Evolutionary conservation across 108 stramenopile genomes (phyloP).

Genomic region (Pseudonitzschia delicatissima): DNA sequence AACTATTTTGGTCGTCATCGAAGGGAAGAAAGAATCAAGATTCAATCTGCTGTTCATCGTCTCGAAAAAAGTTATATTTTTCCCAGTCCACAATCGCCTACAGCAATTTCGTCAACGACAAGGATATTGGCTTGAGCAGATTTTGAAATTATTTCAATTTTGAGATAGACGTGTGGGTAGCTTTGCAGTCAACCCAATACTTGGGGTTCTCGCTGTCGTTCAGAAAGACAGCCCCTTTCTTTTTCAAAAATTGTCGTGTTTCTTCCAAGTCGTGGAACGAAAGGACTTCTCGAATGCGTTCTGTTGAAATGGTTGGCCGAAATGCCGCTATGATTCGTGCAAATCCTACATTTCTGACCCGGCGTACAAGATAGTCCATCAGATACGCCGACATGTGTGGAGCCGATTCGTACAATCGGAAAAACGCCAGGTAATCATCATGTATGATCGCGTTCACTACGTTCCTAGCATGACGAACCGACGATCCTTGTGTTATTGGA

Average conservation of each 20-base stretch:
- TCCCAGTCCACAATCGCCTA: too few relatives aligned
- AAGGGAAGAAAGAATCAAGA: neutral
- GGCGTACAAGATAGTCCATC: conserved; percentile 59
- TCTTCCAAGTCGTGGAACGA: conserved; percentile 48
- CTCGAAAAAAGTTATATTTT: neutral
- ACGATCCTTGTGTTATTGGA: conserved; percentile 14
- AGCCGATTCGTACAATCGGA: conserved; percentile 48
- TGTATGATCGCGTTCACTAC: conserved; percentile 40
- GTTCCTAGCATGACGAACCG: conserved; percentile 36
- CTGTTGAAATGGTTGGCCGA: conserved; percentile 43
- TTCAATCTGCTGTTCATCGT: neutral
- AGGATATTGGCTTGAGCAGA: too few relatives aligned
- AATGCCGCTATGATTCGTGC: conserved; percentile 47
- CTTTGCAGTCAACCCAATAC: conserved; percentile 60
- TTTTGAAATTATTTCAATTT: too few relatives aligned
- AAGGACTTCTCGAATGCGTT: conserved; percentile 43
- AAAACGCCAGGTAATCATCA: conserved; percentile 47
- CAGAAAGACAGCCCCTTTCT: conserved; percentile 46
- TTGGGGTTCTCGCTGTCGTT: conserved; percentile 24
- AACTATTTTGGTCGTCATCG: too few relatives aligned
- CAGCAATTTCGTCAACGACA: too few relatives aligned
- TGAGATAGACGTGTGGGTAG: conserved; percentile 17
- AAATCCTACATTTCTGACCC: conserved; percentile 45
- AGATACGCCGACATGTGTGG: conserved; percentile 56
- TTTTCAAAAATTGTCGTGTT: conserved; percentile 41